phyloP scores from a whole-genome alignment of 2,329 filamentous ascomycete species.

The Aureobasidium sp. region DNA sequence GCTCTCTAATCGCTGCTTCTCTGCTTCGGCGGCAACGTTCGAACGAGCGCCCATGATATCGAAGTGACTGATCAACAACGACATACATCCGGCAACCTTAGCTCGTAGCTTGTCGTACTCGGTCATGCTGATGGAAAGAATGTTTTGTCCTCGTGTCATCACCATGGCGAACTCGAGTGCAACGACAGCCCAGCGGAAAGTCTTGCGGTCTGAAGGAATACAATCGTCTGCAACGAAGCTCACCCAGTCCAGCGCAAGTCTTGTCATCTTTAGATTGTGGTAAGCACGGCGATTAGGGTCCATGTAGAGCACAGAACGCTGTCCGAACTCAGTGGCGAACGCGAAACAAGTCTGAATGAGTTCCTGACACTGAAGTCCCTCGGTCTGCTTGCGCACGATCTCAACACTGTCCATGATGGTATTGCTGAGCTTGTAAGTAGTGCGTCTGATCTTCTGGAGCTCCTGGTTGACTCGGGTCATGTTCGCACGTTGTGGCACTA shows the following conservation, averaged over 20 bases:
- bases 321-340: conserved; percentile 97
- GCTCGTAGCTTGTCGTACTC: conserved; percentile 76
- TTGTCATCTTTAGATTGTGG: conserved; percentile 93
- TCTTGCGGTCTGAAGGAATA: conserved; percentile 85
- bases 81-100: conserved; percentile 97
- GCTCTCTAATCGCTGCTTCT: conserved; percentile 80
- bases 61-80: conserved; percentile 92
- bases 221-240: conserved; percentile 98
- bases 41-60: conserved; percentile 98
- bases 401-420: conserved; percentile 99
- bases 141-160: conserved; percentile 90
- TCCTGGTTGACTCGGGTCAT: conserved; percentile 85
- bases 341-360: conserved; percentile 97
- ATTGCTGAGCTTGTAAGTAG: conserved; percentile 92
- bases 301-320: conserved; percentile 89
- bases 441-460: conserved; percentile 88
- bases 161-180: conserved; percentile 95
- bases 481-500: conserved; percentile 89
- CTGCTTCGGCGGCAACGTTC: conserved; percentile 84
- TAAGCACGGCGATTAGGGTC: conserved; percentile 91
- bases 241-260: conserved; percentile 92
- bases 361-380: conserved; percentile 81
- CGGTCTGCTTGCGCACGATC: conserved; percentile 78
- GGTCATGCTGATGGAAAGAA: conserved; percentile 79
- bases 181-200: conserved; percentile 93